These are phyloP conservation scores for Triangularia verruculosa DNA, from an alignment of 2,329 filamentous ascomycete species.

Conservation along the genomic window DNA sequence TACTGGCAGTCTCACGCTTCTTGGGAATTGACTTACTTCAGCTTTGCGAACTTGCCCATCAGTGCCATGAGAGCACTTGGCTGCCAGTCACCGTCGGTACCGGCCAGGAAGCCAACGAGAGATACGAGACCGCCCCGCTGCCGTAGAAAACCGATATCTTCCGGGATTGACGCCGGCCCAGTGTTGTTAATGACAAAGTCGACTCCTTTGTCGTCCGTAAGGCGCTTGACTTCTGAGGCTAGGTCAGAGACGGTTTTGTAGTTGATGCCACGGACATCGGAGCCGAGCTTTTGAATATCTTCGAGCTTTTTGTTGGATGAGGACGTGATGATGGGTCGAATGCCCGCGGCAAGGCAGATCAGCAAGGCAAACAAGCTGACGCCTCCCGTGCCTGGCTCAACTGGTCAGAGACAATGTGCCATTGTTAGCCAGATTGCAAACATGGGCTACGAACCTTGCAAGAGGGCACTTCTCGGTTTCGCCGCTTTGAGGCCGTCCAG, in stretches of 20 bases:
- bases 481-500: conserved; percentile 13
- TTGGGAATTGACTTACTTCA: conserved; percentile 15
- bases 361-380: conserved; percentile 30
- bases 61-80: conserved; percentile 17
- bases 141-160: conserved; percentile 21
- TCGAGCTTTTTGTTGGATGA: conserved; percentile 31
- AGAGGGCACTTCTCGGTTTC: conserved; percentile 9
- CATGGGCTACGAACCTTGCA: conserved; percentile 13
- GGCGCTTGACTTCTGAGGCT: conserved; percentile 19
- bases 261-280: conserved; percentile 22
- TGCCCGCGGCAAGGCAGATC: conserved; percentile 27
- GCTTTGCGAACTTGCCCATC: conserved; percentile 19
- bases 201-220: conserved; percentile 29
- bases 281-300: conserved; percentile 23
- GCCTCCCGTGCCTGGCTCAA: conserved; percentile 27
- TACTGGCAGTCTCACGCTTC: neutral
- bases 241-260: conserved; percentile 26
- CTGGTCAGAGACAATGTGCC: neutral
- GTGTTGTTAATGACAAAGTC: conserved; percentile 31
- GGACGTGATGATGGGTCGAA: conserved; percentile 31
- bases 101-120: conserved; percentile 24
- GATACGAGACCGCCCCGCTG: conserved; percentile 14
- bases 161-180: conserved; percentile 24
- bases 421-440: neutral
- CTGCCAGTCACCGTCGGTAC: conserved; percentile 15